These are phyloP conservation scores for Achlya hypogyna DNA, from an alignment of 352 stramenopile species.

Conservation along the genomic window DNA sequence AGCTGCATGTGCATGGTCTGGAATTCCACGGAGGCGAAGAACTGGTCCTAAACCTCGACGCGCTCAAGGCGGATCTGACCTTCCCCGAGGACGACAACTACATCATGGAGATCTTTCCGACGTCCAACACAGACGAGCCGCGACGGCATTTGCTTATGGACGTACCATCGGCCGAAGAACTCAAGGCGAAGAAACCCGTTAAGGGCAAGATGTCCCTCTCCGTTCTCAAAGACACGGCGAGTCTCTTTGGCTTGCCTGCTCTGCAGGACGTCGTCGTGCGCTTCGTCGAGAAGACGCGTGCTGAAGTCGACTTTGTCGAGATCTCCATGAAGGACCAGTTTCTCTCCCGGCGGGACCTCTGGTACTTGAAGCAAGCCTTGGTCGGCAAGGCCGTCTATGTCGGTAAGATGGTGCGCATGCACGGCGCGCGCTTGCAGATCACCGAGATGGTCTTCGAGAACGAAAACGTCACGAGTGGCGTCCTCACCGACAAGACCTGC, in stretches of 20 bases:
- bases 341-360: constrained; percentile 86
- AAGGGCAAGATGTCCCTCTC: constrained; percentile 75
- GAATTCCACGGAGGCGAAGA: constrained; percentile 77
- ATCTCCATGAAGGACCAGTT: constrained; percentile 89
- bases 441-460: constrained; percentile 85
- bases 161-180: constrained; percentile 36
- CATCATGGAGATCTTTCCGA: constrained; percentile 75
- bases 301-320: constrained; percentile 84
- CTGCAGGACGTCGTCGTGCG: constrained; percentile 78
- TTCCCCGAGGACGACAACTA: constrained; percentile 52
- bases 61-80: constrained; percentile 62
- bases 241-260: constrained; percentile 54
- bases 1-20: constrained; percentile 56
- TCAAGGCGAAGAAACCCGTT: constrained; percentile 41
- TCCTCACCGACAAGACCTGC: constrained; percentile 93
- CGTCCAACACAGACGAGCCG: constrained; percentile 25
- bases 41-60: constrained; percentile 73
- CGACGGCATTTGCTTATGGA: constrained; percentile 70
- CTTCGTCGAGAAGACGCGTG: constrained; percentile 65
- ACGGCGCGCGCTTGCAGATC: constrained; percentile 69
- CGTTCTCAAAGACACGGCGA: constrained; percentile 72
- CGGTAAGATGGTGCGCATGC: constrained; percentile 58
- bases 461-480: constrained; percentile 82
- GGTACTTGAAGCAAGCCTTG: constrained; percentile 70
- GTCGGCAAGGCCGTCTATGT: constrained; percentile 63